Evolutionary conservation across 169 alveolate species (phyloP), one percentile per base, ranked within the genome.

Genomic region (Plasmodium inui): DNA sequence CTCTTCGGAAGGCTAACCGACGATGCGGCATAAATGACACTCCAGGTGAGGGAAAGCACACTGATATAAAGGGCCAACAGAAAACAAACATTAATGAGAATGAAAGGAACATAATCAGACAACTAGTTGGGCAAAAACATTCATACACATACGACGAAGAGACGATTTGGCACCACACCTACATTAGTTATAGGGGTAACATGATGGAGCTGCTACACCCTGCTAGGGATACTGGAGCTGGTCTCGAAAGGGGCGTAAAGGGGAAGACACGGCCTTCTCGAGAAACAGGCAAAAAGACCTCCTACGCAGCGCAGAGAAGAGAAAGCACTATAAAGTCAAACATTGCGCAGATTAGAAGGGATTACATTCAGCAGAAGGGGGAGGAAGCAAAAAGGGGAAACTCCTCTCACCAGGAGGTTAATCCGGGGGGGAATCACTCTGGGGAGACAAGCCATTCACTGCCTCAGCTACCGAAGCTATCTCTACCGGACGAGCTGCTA

Each of bases 171-270:
- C 34, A 26, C 50, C 55, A 22, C 19, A 28, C 41, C 14, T 84
- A 84, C 53, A 50, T n/a, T 19, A 84, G 39, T 32, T 84, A 84
- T 84, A 74, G 61, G 80, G 8, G 78, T 28, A 84, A 73, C 73
- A 84, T 84, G 50, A 84, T 46, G 79, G 14, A 4, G 14, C 28
- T 84, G 34, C 34, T 84, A 19, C 55, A 19, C 34, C 19, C 14
- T 41, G 22, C 22, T 2, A 34, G 61, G 6, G 32, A 61, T 3
- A 26, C 14, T 10, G 19, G 14, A 30, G 61, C 17, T 10, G 7
- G 0, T 44, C 78, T 17, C 50, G 6, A 84, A 57, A 82, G 57
- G 34, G 72, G 8, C 34, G 83, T 44, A 34, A 84, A 84, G 30
- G 57, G 78, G 41, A 78, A 32, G n/a, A 3, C 5, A 3, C 37